phyloP scores from a whole-genome alignment of 257 asterid species.

The Solanum tarijense region DNA sequence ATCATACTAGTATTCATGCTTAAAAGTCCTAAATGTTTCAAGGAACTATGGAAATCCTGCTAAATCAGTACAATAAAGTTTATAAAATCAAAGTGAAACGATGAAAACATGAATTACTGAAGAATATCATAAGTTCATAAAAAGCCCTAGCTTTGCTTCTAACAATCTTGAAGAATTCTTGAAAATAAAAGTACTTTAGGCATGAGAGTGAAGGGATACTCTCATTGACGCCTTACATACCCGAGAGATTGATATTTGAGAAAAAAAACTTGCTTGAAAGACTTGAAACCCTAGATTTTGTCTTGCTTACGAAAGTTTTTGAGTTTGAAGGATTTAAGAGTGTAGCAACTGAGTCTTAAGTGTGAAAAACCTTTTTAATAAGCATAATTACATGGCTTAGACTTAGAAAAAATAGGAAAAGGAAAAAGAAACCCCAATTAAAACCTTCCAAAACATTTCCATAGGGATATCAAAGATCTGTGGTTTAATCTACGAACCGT shows the following conservation, averaged over 20 bases:
- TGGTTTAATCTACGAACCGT: not conserved
- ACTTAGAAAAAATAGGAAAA: not conserved
- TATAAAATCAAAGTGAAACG: not conserved
- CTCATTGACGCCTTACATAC: not conserved
- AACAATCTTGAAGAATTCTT: not conserved
- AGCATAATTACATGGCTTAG: not conserved
- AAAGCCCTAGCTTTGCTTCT: not conserved
- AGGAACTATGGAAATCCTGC: not conserved
- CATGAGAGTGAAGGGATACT: not conserved
- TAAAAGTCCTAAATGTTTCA: not conserved
- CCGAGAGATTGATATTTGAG: not conserved
- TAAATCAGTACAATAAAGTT: too few relatives aligned
- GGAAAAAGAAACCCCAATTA: not conserved
- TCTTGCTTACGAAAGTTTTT: not conserved
- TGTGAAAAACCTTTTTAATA: not conserved
- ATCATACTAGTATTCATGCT: not conserved
- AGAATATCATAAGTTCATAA: not conserved
- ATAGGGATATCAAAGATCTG: not conserved
- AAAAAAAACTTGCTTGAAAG: not conserved
- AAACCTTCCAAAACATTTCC: not conserved
- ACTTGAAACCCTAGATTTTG: not conserved
- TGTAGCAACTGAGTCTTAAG: not conserved
- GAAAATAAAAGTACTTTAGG: not conserved
- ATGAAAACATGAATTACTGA: not conserved
- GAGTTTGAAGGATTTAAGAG: not conserved